Base-by-base conservation (phyloP, 192 early-diverging fungal species). In the Backusella circina region DNA sequence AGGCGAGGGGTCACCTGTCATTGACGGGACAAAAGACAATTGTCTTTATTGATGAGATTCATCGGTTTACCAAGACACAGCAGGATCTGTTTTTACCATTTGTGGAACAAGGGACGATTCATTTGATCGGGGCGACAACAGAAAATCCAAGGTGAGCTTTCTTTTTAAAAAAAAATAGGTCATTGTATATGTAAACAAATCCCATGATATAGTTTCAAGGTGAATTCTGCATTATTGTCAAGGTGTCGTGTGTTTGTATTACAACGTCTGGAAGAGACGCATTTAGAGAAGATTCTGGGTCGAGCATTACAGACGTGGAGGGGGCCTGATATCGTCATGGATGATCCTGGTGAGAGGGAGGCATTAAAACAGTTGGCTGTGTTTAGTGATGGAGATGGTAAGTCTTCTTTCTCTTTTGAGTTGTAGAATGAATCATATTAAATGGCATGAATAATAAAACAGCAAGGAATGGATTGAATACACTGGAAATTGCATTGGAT, bases 21-120 rank as follows among this genome's bases (percentile, higher is more conserved):
- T 81, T 93, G 30, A 85, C 88, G 0, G 86, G 87, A 3, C 88
- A 83, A 71, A 84, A 87, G 26, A 90, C 92, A 0, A 90, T 97
- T 61, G 74, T 97, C 15, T 95, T 97, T 81, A 67, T 97, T 30
- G 95, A 97, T 80, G 95, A 95, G 69, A 93, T 97, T 28, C 95
- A 97, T 82, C 87, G 95, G 23, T 97, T 97, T 78, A 96, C 90
- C 26, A 95, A 95, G 79, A 86, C 90, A 12, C 95, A 97, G 76
- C 95, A 97, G 70, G 95, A 97, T 73, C 77, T 95, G 3, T 93
- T 97, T 69, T 80, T 97, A 31, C 93, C 93, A 0, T 84, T 85
- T 77, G 84, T 97, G 8, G 95, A 97, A 83, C 86, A 87, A 31
- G 93, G 93, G 21, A 86, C 88, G 26, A 84, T 94, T 32, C 84